Evolutionary conservation across 2,329 filamentous ascomycete genomes (phyloP), one percentile per base, ranked within the genome.

Genomic region (Chaetomiaceae sp.): DNA sequence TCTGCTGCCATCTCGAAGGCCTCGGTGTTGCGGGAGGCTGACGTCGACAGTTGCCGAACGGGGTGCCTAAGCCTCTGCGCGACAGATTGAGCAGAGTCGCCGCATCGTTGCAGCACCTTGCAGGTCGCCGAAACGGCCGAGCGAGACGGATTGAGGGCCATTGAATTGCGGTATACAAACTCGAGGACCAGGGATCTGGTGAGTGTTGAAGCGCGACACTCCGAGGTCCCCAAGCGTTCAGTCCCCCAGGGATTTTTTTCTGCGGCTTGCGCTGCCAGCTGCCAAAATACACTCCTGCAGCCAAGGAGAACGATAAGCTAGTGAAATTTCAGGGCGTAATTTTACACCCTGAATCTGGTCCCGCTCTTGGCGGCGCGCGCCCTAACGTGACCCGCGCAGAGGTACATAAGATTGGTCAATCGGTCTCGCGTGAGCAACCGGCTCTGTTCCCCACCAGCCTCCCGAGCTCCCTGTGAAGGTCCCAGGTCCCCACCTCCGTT

Each of bases 61-160:
- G 32, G 49, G 32, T 21, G 58, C 16, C 20, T 41, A 42, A 57
- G 29, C 16, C 40, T 52, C 32, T 33, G 54, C 25, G 47, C 38
- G 34, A 45, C 33, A 30, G 58, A 40, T 21, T 48, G 49, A n/a
- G 59, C 25, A 4, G 59, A 23, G 36, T 42, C 50, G 32, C 61
- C 62, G 61, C 63, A 66, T 58, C 61, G 62, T 34, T 62, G 62
- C 21, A 70, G 53, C 10, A 65, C 66, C 53, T 67, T 67, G 46
- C 66, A 66, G 41, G 67, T 63, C 38, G 69, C 60, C 44, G 66
- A 64, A 43, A 66, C 51, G 16, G 63, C 63, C 5, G 68, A 63
- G 54, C 66, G 63, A 9, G 70, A 63, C 30, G 65, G 62, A 29
- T 65, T 70, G 56, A 68, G 62, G 42, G 71, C 64, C 71, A 74